phyloP scores from a whole-genome alignment of 352 stramenopile genomes.

The Thalassiosira hispida region DNA sequence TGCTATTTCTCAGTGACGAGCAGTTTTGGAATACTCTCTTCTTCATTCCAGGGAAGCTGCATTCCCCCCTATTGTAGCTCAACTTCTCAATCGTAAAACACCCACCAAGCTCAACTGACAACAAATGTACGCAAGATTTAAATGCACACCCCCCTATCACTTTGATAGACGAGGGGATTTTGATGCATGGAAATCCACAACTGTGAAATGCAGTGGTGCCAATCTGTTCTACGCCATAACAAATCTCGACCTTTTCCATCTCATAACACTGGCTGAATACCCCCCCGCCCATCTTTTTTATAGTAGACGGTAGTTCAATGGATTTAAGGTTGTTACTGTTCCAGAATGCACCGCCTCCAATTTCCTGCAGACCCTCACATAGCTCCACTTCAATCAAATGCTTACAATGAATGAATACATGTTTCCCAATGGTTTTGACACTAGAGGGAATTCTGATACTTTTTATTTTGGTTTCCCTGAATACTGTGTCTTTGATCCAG shows the following conservation, averaged over 20 bases:
- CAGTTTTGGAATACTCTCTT: background rate
- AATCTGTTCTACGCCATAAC: background rate
- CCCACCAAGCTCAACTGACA: background rate
- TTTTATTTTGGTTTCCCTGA: no score
- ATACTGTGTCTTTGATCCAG: no score
- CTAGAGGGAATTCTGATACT: conserved; percentile 23
- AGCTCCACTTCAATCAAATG: conserved; percentile 1
- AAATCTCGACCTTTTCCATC: background rate
- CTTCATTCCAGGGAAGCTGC: background rate
- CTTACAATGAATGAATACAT: background rate
- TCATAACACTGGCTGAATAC: background rate
- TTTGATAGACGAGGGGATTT: background rate
- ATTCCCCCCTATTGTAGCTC: no score
- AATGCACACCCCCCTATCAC: background rate
- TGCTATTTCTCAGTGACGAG: background rate
- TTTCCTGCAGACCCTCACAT: background rate
- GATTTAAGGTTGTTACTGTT: background rate
- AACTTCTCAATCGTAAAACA: no score
- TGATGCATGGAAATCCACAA: background rate
- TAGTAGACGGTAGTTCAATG: background rate
- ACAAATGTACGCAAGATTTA: background rate
- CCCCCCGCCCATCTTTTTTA: background rate
- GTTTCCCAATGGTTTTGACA: background rate
- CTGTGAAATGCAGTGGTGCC: background rate
- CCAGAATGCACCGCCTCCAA: background rate